These are phyloP conservation scores for Zoysia matrella DNA, from an alignment of 202 grass and related monocot genomes.

Conservation along the genomic window DNA sequence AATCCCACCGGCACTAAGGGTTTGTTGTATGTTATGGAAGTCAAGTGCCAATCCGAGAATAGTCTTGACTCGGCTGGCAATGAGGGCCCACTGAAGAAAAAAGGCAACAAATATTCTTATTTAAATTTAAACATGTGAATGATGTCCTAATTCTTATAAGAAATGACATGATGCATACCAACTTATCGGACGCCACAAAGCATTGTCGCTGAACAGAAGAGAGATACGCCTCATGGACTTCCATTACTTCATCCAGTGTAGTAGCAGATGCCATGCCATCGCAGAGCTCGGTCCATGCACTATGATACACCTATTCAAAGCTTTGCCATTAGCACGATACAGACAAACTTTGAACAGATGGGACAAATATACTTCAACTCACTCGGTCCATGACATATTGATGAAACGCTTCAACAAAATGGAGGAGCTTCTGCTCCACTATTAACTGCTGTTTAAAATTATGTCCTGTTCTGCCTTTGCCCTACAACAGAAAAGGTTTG, in stretches of 20 bases:
- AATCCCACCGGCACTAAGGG: slow-evolving; percentile 69
- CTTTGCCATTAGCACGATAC: slow-evolving; percentile 18
- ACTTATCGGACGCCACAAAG: slow-evolving; percentile 87
- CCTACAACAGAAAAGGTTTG: slow-evolving; percentile 49
- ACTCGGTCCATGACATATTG: slow-evolving; percentile 94
- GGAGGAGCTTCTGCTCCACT: slow-evolving; percentile 91
- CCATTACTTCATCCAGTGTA: slow-evolving; percentile 93
- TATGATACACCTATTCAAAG: slow-evolving; percentile 80
- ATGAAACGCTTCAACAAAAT: slow-evolving; percentile 94
- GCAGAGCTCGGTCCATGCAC: slow-evolving; percentile 92
- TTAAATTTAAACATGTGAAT: neutral
- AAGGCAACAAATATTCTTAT: neutral
- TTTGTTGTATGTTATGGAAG: slow-evolving; percentile 82
- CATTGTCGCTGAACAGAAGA: slow-evolving; percentile 93
- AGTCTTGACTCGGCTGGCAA: slow-evolving; percentile 92
- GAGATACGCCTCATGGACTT: slow-evolving; percentile 89
- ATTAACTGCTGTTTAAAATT: slow-evolving; percentile 90
- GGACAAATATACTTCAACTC: slow-evolving; percentile 44
- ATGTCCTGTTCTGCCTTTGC: slow-evolving; percentile 46
- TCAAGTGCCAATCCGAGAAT: slow-evolving; percentile 90
- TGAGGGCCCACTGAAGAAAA: slow-evolving; percentile 73
- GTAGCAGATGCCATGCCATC: slow-evolving; percentile 70
- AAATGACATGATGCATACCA: slow-evolving; percentile 52
- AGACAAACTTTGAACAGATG: slow-evolving; percentile 6
- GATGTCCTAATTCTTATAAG: neutral